Conservation (phyloP, 2,329 filamentous ascomycete genomes). For the Plectosphaerella plurivora region DNA sequence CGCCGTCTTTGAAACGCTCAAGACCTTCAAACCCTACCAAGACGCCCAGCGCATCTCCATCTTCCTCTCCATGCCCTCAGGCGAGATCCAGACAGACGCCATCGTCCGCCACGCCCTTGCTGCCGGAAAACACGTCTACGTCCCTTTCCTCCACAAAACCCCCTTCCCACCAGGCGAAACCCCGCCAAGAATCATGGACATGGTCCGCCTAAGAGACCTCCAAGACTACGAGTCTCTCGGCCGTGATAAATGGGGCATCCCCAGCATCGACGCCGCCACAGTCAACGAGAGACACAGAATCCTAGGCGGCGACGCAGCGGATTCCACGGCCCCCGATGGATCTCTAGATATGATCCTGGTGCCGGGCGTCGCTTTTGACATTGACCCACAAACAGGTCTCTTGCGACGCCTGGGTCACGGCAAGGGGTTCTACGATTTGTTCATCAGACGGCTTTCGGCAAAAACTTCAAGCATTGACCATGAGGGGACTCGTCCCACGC, state of each 20-base stretch:
- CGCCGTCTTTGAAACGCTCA: conserved; percentile 59
- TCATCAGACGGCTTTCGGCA: conserved; percentile 68
- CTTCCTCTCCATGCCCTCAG: conserved; percentile 87
- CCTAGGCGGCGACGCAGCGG: conserved; percentile 50
- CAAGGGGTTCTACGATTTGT: conserved; percentile 95
- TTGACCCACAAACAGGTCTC: conserved; percentile 41
- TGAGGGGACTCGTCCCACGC: conserved; percentile 32
- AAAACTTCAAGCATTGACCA: conserved; percentile 30
- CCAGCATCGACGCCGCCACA: conserved; percentile 67
- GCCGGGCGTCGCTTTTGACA: conserved; percentile 89
- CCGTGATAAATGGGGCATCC: conserved; percentile 89
- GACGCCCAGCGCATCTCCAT: conserved; percentile 74
- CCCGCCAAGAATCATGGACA: conserved; percentile 79
- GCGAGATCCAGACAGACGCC: conserved; percentile 77
- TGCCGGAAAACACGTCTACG: conserved; percentile 78
- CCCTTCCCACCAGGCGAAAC: conserved; percentile 41
- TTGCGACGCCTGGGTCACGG: conserved; percentile 85
- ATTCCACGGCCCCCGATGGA: conserved; percentile 25
- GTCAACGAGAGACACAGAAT: conserved; percentile 66
- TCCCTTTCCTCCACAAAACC: conserved; percentile 78
- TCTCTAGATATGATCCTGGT: conserved; percentile 79
- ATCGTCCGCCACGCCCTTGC: conserved; percentile 79
- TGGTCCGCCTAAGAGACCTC: conserved; percentile 73
- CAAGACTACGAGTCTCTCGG: conserved; percentile 74
- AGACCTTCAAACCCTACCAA: conserved; percentile 68